Evolutionary conservation across 2,329 filamentous ascomycete genomes (phyloP).

Genomic region (Alternaria novae-zelandiae): DNA sequence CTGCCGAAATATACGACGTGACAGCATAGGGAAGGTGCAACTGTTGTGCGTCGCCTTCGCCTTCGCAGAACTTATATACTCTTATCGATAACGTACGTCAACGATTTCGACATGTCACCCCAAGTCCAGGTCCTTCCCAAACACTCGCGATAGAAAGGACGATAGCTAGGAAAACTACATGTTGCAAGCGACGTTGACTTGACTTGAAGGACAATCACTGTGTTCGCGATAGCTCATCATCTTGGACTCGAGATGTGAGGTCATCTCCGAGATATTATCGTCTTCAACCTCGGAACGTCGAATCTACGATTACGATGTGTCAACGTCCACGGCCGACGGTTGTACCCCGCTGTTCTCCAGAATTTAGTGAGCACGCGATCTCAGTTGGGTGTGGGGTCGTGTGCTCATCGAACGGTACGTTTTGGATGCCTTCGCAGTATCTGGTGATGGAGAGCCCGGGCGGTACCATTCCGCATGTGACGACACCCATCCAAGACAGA

Average conservation of each 20-base stretch:
- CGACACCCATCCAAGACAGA: neutral
- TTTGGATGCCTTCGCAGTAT: neutral
- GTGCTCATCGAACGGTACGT: neutral
- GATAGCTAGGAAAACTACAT: neutral
- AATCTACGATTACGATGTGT: slow-evolving; percentile 3
- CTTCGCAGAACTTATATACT: neutral
- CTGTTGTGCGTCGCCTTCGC: slow-evolving; percentile 3
- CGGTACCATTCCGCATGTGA: neutral
- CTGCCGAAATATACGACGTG: slow-evolving; percentile 45
- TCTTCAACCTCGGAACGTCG: slow-evolving; percentile 24
- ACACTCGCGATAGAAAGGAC: neutral
- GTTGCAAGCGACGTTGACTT: neutral
- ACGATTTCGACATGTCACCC: neutral
- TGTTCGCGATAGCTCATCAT: slow-evolving; percentile 66
- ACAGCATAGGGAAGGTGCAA: slow-evolving; percentile 41
- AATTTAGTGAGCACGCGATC: slow-evolving; percentile 4
- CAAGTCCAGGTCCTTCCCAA: neutral
- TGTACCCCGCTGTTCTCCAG: slow-evolving; percentile 23
- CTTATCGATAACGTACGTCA: slow-evolving; percentile 17
- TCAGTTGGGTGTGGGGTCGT: neutral
- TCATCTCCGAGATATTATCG: slow-evolving; percentile 37
- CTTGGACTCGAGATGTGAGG: neutral
- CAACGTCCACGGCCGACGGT: slow-evolving; percentile 27
- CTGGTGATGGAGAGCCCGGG: neutral
- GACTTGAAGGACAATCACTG: slow-evolving; percentile 54